Conservation (phyloP, 2,329 filamentous ascomycete species). For the Neonectria sp. region DNA sequence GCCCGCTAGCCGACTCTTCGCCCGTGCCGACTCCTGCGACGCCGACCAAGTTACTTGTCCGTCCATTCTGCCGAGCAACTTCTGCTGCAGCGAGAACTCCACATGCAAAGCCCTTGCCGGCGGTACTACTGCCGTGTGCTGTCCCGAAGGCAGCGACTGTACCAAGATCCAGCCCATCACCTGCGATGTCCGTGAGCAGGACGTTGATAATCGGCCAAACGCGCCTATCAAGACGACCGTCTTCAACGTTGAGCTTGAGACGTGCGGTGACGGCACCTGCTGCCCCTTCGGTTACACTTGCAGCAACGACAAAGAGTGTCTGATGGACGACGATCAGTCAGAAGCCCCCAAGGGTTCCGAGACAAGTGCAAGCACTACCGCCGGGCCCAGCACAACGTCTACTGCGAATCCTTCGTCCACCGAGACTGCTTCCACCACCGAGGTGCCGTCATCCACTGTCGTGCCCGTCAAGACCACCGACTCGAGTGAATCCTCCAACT, state of each 20-base stretch:
- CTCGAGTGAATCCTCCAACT: slow-evolving; percentile 31
- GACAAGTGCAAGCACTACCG: slow-evolving; percentile 43
- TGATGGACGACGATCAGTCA: slow-evolving; percentile 66
- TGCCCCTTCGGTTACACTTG: slow-evolving; percentile 83
- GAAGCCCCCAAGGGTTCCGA: slow-evolving; percentile 52
- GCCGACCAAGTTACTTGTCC: slow-evolving; percentile 68
- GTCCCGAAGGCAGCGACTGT: slow-evolving; percentile 73
- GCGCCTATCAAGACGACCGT: slow-evolving; percentile 78
- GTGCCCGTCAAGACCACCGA: slow-evolving; percentile 34
- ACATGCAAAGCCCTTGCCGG: slow-evolving; percentile 74
- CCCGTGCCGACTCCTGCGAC: slow-evolving; percentile 66
- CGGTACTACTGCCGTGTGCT: slow-evolving; percentile 80
- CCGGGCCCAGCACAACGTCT: slow-evolving; percentile 35
- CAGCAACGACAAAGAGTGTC: slow-evolving; percentile 64
- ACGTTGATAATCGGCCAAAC: slow-evolving; percentile 68
- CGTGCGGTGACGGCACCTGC: slow-evolving; percentile 71
- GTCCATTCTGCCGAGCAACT: slow-evolving; percentile 70
- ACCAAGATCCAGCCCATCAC: slow-evolving; percentile 73
- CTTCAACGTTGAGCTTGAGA: slow-evolving; percentile 68
- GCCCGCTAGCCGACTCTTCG: slow-evolving; percentile 56
- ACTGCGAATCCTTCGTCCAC: slow-evolving; percentile 44
- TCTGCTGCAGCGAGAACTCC: slow-evolving; percentile 73
- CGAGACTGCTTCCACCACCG: slow-evolving; percentile 35
- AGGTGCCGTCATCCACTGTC: slow-evolving; percentile 34
- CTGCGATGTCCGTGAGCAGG: slow-evolving; percentile 75